Base-by-base conservation (phyloP, 2,329 filamentous ascomycete genomes). In the Paraphoma sp. region DNA sequence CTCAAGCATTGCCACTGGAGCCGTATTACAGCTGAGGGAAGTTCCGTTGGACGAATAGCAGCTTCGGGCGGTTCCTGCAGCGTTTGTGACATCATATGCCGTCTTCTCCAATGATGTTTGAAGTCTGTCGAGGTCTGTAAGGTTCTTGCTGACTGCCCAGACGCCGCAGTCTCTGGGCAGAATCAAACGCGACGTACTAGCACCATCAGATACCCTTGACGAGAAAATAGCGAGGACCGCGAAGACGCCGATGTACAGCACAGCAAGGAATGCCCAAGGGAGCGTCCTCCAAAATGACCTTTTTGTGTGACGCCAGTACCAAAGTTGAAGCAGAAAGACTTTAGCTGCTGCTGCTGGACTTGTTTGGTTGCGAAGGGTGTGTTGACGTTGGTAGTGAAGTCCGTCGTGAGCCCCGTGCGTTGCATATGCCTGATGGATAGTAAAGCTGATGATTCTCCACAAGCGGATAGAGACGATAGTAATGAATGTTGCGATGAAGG, bases 341-440 rank as follows among this genome's bases (percentile, higher is more conserved):
- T 46, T 46, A 4, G 44, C 44, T 33, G 44, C 44, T 4, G 44
- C 44, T 23, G 44, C 44, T 46, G 23, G 44, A n/a, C 44, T 46
- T 11, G 44, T 30, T 29, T 18, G 30, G 28, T 46, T 46, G 28
- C 44, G 44, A 17, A 46, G 44, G 8, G 44, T 46, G 28, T 46
- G 44, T 46, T 46, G 44, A 9, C 44, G 44, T 17, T 46, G 44
- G 44, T 30, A 46, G 44, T 46, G 44, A 6, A 46, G 44, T 12
- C 44, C 44, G 16, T 46, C 44, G n/a, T 46, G 44, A 14, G 44
- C 44, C 5, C n/a, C 4, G n/a, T 46, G 44, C 44, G 44, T 31
- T 12, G 44, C 44, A n/a, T 30, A 9, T 30, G 30, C 10, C 30
- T 46, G 44, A 46, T 48, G 36, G n/a, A 38, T 23, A 9, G 18